Evolutionary conservation across 1,284 basidiomycete genomes (phyloP).

Genomic region (Agroathelia rolfsii): DNA sequence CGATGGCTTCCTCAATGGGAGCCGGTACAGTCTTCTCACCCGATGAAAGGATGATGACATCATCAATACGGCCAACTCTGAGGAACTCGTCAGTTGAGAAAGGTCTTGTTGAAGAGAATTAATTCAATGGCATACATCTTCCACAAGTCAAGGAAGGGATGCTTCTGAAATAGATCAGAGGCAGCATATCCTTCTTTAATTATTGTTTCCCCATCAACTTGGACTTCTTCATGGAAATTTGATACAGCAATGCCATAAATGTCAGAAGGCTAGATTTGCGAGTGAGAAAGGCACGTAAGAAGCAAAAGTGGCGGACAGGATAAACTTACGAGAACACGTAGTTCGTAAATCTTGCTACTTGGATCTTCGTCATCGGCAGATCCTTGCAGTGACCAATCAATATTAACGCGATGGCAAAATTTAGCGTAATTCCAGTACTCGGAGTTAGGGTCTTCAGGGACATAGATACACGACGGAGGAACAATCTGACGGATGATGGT

Average conservation of each 20-base stretch:
- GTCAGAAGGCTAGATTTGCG: no score
- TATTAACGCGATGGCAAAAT: conserved; percentile 14
- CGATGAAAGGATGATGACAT: background rate
- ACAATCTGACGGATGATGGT: no score
- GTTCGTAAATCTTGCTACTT: conserved; percentile 21
- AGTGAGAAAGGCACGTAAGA: no score
- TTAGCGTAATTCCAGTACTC: conserved; percentile 21
- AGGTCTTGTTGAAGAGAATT: no score
- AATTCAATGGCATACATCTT: conserved; percentile 13
- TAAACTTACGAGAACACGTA: conserved; percentile 20
- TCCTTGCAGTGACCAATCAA: conserved; percentile 22
- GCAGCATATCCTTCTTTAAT: conserved; percentile 26
- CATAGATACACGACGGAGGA: conserved; percentile 9
- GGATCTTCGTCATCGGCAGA: no score
- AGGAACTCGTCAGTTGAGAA: background rate
- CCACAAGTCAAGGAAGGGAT: conserved; percentile 24
- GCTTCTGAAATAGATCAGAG: conserved; percentile 23
- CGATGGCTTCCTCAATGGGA: conserved; percentile 11
- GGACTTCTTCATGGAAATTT: conserved; percentile 11
- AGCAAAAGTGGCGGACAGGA: no score
- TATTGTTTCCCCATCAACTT: no score
- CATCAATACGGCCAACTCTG: background rate
- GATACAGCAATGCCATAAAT: background rate
- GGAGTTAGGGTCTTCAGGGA: conserved; percentile 1
- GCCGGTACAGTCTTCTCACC: conserved; percentile 9